phyloP scores from a whole-genome alignment of 1,284 basidiomycete genomes.

The Farysia itapuensis region DNA sequence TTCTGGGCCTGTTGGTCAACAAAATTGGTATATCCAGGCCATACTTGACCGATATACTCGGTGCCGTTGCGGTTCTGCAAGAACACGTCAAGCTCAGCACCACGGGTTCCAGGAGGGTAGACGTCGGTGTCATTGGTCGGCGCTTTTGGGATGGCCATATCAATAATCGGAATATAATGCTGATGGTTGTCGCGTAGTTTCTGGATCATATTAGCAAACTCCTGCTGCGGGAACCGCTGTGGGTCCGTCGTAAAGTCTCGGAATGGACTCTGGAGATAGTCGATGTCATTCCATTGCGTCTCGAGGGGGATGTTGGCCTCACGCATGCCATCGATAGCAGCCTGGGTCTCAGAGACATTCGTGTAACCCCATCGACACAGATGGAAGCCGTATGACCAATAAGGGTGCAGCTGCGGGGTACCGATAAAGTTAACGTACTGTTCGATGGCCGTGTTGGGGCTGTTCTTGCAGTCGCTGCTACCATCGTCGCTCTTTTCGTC shows the following conservation, averaged over 20 bases:
- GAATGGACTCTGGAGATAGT: slow-evolving; percentile 67
- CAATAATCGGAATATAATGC: slow-evolving; percentile 61
- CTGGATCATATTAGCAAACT: slow-evolving; percentile 68
- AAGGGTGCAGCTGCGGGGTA: slow-evolving; percentile 30
- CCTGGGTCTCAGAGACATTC: slow-evolving; percentile 30
- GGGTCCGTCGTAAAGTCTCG: slow-evolving; percentile 74
- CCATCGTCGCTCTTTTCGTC: slow-evolving; percentile 1
- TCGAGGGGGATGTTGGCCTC: slow-evolving; percentile 67
- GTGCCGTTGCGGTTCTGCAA: slow-evolving; percentile 58
- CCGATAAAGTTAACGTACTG: slow-evolving; percentile 47
- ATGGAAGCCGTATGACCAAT: slow-evolving; percentile 48
- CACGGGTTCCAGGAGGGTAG: slow-evolving; percentile 36
- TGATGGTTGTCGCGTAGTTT: slow-evolving; percentile 65
- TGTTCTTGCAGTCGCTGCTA: slow-evolving; percentile 9
- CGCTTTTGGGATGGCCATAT: slow-evolving; percentile 53
- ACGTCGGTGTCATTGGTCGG: slow-evolving; percentile 61
- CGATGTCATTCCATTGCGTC: slow-evolving; percentile 79
- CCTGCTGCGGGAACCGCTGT: slow-evolving; percentile 67
- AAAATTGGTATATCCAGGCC: slow-evolving; percentile 32
- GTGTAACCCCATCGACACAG: slow-evolving; percentile 47
- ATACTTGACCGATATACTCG: slow-evolving; percentile 69
- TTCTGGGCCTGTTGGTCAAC: slow-evolving; percentile 32
- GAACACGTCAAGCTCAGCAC: slow-evolving; percentile 41
- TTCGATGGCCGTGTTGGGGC: slow-evolving; percentile 31
- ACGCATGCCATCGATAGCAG: slow-evolving; percentile 30